Conservation (phyloP, 768 basidiomycete genomes). For the Amanita molliuscula region DNA sequence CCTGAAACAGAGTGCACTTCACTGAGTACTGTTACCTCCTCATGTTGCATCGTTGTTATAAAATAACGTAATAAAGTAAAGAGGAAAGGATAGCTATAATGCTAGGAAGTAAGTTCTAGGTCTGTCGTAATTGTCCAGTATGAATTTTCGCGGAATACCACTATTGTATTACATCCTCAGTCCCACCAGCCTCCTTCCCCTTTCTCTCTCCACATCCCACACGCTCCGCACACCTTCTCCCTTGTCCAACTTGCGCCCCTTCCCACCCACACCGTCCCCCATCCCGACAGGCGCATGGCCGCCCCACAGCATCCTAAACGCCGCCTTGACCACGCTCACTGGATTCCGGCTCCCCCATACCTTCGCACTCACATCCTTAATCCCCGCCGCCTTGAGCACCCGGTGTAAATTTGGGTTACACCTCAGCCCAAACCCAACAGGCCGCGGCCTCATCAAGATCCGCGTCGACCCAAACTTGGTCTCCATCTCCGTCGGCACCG, state of each 20-base stretch:
- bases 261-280: constrained; percentile 76
- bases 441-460: constrained; percentile 71
- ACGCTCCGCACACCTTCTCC: constrained; percentile 62
- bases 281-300: constrained; percentile 73
- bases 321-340: constrained; percentile 78
- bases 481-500: constrained; percentile 87
- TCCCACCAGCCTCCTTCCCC: constrained; percentile 70
- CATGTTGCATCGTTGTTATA: too few relatives aligned
- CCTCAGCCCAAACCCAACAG: constrained; percentile 85
- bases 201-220: constrained; percentile 67
- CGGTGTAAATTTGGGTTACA: constrained; percentile 87
- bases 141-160: too few relatives aligned
- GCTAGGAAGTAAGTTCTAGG: too few relatives aligned
- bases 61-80: too few relatives aligned
- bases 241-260: constrained; percentile 60
- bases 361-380: constrained; percentile 92
- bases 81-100: too few relatives aligned
- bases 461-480: constrained; percentile 79
- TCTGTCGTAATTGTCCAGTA: too few relatives aligned
- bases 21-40: too few relatives aligned
- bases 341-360: constrained; percentile 90
- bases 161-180: constrained; percentile 45
- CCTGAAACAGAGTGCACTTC: too few relatives aligned
- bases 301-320: constrained; percentile 74
- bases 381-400: constrained; percentile 86